These are phyloP conservation scores for Citrus reticulata DNA, from an alignment of 345 rosid species.

Conservation along the genomic window DNA sequence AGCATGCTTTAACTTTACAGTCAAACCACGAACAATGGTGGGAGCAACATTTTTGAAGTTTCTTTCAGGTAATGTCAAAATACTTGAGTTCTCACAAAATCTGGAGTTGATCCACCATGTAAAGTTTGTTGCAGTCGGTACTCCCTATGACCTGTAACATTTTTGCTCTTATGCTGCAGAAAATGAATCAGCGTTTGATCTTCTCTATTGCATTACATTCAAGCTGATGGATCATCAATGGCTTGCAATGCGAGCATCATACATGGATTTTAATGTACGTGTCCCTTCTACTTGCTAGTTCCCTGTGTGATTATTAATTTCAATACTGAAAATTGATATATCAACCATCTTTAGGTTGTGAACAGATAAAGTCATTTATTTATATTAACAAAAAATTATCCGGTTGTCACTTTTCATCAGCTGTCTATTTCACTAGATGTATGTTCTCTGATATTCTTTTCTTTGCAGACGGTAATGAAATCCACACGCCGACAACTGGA, in stretches of 20 bases:
- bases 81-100: not conserved
- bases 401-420: not conserved
- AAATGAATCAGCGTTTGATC: constrained; percentile 87
- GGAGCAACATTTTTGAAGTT: constrained; percentile 91
- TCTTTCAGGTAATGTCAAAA: constrained; percentile 60
- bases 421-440: not conserved
- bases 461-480: constrained; percentile 69
- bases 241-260: constrained; percentile 93
- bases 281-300: constrained; percentile 9
- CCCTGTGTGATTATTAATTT: not conserved
- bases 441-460: not conserved
- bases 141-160: not conserved
- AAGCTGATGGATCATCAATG: constrained; percentile 97
- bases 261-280: constrained; percentile 96
- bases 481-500: constrained; percentile 85
- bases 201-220: constrained; percentile 93
- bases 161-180: constrained; percentile 39
- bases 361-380: not conserved
- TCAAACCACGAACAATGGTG: constrained; percentile 74
- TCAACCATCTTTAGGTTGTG: not conserved
- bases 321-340: not conserved
- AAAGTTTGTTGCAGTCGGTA: not conserved
- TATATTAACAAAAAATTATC: not conserved
- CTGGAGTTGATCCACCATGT: not conserved
- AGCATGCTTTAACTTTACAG: constrained; percentile 41